A percentile compares a stretch with the other conserved stretches of the same genome.
Conservation (phyloP, 805 yeast genomes). For the Lipomyces mesembrius region DNA sequence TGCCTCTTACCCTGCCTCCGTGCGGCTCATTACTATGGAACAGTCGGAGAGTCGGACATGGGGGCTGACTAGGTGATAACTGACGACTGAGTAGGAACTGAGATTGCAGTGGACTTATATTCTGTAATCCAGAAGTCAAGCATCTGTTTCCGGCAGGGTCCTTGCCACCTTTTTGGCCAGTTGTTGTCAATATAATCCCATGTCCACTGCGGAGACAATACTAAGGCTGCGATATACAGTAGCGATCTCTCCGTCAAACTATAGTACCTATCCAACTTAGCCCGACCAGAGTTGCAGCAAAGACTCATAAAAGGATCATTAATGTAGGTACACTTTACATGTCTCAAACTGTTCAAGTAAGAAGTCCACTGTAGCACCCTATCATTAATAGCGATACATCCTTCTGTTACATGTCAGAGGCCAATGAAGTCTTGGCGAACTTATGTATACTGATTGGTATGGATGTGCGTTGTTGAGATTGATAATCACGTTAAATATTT, state of each 20-base stretch:
- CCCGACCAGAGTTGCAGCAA: conserved; percentile 8
- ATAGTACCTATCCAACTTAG: conserved; percentile 9
- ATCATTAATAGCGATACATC: not conserved
- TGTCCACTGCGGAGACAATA: not conserved
- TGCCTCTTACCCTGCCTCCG: too few relatives aligned
- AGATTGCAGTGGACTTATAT: too few relatives aligned
- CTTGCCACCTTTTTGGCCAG: not conserved
- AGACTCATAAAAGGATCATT: not conserved
- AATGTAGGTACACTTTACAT: too few relatives aligned
- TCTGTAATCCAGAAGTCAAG: not conserved
- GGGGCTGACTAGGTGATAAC: too few relatives aligned
- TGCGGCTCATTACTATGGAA: too few relatives aligned
- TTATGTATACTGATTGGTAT: too few relatives aligned
- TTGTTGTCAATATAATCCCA: conserved; percentile 12
- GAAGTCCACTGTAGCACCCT: conserved; percentile 3
- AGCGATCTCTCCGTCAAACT: conserved; percentile 6
- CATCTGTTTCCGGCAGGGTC: not conserved
- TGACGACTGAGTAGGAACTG: too few relatives aligned
- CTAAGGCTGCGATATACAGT: conserved; percentile 6
- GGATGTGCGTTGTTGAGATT: too few relatives aligned
- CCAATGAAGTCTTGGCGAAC: too few relatives aligned
- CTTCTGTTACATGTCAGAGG: not conserved
- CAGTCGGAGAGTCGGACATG: too few relatives aligned
- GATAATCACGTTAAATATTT: too few relatives aligned
- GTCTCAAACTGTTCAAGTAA: not conserved